Conservation (phyloP, 805 yeast genomes). For the Nakazawaea wyomingensis region DNA sequence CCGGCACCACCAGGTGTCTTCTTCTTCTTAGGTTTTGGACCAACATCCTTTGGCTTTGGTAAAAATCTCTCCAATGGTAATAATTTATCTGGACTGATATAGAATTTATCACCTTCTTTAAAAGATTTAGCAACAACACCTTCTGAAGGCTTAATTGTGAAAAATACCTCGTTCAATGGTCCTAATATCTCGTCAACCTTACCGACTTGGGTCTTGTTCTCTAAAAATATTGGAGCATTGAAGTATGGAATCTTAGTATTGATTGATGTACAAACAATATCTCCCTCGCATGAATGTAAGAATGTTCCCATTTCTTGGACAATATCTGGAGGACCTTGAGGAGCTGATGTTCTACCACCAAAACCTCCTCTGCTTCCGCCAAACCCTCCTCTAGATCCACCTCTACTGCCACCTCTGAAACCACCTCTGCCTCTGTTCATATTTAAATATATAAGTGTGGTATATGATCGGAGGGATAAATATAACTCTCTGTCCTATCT, state of each 20-base stretch:
- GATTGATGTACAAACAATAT: constrained; percentile 91
- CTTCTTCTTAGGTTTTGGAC: constrained; percentile 76
- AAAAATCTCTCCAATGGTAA: constrained; percentile 94
- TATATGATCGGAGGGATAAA: background rate
- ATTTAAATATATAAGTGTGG: constrained; percentile 30
- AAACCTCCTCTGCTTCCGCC: constrained; percentile 56
- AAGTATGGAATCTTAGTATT: constrained; percentile 94
- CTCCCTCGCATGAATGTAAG: constrained; percentile 92
- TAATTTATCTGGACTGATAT: constrained; percentile 90
- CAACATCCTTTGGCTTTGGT: constrained; percentile 89
- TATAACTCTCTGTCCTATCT: background rate
- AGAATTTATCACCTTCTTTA: constrained; percentile 94
- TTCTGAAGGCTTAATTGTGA: constrained; percentile 93
- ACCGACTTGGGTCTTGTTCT: constrained; percentile 93
- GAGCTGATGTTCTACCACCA: constrained; percentile 65
- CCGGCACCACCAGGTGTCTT: constrained; percentile 54
- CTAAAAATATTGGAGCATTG: constrained; percentile 96
- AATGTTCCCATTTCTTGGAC: constrained; percentile 95
- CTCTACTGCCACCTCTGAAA: constrained; percentile 62
- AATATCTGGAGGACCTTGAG: constrained; percentile 94
- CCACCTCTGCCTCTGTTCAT: constrained; percentile 63
- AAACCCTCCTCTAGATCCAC: constrained; percentile 50
- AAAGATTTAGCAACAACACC: constrained; percentile 94
- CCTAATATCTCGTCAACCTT: constrained; percentile 98
- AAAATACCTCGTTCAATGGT: constrained; percentile 95